Evolutionary conservation across 2,329 filamentous ascomycete genomes (phyloP).

Genomic region (Coniella vitis): DNA sequence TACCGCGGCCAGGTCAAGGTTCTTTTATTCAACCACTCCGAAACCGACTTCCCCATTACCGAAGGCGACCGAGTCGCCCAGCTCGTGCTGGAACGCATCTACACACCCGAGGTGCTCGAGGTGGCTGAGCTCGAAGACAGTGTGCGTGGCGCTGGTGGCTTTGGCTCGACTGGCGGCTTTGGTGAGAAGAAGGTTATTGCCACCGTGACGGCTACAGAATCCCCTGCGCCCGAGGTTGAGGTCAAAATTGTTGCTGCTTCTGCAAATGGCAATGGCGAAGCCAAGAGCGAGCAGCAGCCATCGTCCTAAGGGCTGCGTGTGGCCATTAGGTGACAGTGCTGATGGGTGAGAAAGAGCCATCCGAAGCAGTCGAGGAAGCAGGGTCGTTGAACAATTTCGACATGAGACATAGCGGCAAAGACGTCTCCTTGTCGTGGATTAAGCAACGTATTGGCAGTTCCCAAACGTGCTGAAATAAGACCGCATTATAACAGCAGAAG

Average conservation of each 20-base stretch:
- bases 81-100: constrained; percentile 88
- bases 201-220: not conserved
- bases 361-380: not conserved
- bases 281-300: constrained; percentile 5
- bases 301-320: constrained; percentile 15
- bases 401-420: constrained; percentile 7
- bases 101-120: constrained; percentile 85
- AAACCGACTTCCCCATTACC: constrained; percentile 72
- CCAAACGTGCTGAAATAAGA: constrained; percentile 11
- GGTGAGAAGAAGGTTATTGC: constrained; percentile 1
- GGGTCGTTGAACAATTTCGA: not conserved
- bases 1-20: constrained; percentile 94
- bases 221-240: not conserved
- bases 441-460: constrained; percentile 8
- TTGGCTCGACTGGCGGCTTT: constrained; percentile 70
- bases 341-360: not conserved
- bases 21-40: constrained; percentile 86
- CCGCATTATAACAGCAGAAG: constrained; percentile 1
- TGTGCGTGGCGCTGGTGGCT: constrained; percentile 82
- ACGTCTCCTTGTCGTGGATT: constrained; percentile 13
- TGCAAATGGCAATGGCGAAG: not conserved
- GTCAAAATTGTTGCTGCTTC: not conserved
- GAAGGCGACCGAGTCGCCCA: constrained; percentile 90
- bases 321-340: constrained; percentile 9
- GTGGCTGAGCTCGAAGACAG: constrained; percentile 85